Base-by-base conservation (phyloP, 1,284 basidiomycete species). In the Ganoderma multipileum region DNA sequence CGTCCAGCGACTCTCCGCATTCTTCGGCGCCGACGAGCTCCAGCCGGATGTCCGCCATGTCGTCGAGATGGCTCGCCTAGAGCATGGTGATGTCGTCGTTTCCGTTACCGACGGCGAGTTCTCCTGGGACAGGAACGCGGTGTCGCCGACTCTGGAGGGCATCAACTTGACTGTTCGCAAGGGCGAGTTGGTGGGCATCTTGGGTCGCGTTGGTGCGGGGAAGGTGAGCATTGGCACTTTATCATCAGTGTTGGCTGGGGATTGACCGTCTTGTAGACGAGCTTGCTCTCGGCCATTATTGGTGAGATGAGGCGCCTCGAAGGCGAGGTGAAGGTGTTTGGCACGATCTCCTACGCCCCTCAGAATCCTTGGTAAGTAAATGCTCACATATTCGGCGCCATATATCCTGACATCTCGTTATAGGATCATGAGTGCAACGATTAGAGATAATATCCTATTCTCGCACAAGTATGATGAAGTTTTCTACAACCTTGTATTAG, bases 191-290 rank as follows among this genome's bases (percentile, higher is more conserved):
- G 82, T 97, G 0, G 95, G 93, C 12, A 83, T 98, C 3, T 86
- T 98, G 18, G 97, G 97, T 12, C 89, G 93, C 39, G 96, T 98
- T 38, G 97, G 97, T n/a, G 89, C 91, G 62, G 97, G 97, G 66
- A 99, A 98, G 87, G 89, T 92, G 72, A 72, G 82, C 70, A 64
- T 74, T 26, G 72, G 82, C 70, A 64, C 74, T 30, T 18, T 42
- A n/a, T 54, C 41, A 9, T 41, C n/a, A 33, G 55, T 7, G 57
- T n/a, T 26, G 26, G 9, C 38, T 9, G 38, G 20, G 59, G 58
- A 36, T 23, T 68, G 63, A 63, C 30, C 30, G 9, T 5, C 30
- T 42, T 63, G 4, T 67, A 92, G 90, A 89, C 90, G 14, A 93
- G 91, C 74, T 78, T 95, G 57, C 73, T 94, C 58, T 90, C 90